Conservation (phyloP, 495 filamentous ascomycete species). For the Aspergillus nanangensis region DNA sequence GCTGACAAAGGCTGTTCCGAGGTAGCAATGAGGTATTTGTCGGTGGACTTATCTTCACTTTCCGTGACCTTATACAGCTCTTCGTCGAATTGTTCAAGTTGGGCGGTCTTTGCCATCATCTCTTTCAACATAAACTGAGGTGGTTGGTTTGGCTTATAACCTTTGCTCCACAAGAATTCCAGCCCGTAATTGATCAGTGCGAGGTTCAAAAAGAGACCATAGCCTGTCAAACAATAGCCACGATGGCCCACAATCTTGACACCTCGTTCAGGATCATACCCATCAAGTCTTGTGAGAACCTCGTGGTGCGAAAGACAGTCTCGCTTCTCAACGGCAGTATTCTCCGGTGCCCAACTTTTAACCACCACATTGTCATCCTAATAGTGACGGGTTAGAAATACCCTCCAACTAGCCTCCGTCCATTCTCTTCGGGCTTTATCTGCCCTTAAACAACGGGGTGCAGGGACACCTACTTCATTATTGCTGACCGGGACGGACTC, state of each 20-base stretch:
- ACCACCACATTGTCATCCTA: constrained; percentile 77
- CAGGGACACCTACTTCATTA: constrained; percentile 58
- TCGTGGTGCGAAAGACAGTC: constrained; percentile 88
- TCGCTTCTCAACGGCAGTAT: constrained; percentile 62
- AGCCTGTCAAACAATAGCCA: constrained; percentile 85
- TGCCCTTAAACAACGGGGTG: neutral
- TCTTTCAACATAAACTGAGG: constrained; percentile 96
- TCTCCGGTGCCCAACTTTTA: constrained; percentile 74
- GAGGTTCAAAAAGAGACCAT: constrained; percentile 90
- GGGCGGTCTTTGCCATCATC: constrained; percentile 98
- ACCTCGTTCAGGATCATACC: constrained; percentile 90
- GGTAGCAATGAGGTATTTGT: constrained; percentile 97
- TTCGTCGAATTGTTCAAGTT: constrained; percentile 96
- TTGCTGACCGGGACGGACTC: constrained; percentile 85
- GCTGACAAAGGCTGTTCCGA: constrained; percentile 93
- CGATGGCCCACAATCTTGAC: constrained; percentile 94
- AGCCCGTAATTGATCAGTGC: constrained; percentile 92
- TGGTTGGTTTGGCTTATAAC: constrained; percentile 85
- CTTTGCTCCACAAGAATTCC: constrained; percentile 71
- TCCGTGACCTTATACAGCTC: constrained; percentile 95
- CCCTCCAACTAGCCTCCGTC: too few relatives aligned
- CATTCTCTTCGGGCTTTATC: neutral
- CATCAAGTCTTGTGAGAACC: constrained; percentile 80
- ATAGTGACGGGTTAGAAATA: neutral
- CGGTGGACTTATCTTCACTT: constrained; percentile 69